Evolutionary conservation across 495 filamentous ascomycete genomes (phyloP).

Genomic region (Xylaria telfairii): DNA sequence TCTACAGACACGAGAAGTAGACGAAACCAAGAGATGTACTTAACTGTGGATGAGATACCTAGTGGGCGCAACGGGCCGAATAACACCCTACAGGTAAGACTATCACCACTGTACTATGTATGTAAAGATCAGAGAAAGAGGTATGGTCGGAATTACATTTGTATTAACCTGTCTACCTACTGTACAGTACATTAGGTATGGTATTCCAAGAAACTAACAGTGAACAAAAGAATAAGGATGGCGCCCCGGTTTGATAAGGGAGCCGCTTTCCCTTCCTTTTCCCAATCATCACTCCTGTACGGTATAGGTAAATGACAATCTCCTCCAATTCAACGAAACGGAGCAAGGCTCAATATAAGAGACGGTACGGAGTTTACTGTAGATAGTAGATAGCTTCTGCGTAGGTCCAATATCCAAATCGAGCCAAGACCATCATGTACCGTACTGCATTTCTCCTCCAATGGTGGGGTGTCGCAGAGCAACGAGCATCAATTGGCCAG

Average conservation of each 20-base stretch:
- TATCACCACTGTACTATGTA: background rate
- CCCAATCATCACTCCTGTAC: no score
- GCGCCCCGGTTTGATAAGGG: background rate
- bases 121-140: no score
- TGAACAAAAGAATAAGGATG: no score
- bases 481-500: background rate
- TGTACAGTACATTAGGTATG: no score
- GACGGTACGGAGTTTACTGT: no score
- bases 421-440: constrained; percentile 10
- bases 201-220: no score
- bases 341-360: no score
- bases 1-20: background rate
- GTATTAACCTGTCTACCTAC: no score
- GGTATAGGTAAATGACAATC: no score
- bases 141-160: background rate
- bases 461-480: constrained; percentile 7
- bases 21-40: background rate
- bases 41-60: background rate
- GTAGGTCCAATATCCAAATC: background rate
- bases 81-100: background rate
- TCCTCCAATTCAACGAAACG: no score
- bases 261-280: no score
- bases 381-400: no score
- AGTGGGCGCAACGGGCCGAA: background rate
- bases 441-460: constrained; percentile 10